phyloP scores from a whole-genome alignment of 108 stramenopile species.

The Conticribra guillardii region DNA sequence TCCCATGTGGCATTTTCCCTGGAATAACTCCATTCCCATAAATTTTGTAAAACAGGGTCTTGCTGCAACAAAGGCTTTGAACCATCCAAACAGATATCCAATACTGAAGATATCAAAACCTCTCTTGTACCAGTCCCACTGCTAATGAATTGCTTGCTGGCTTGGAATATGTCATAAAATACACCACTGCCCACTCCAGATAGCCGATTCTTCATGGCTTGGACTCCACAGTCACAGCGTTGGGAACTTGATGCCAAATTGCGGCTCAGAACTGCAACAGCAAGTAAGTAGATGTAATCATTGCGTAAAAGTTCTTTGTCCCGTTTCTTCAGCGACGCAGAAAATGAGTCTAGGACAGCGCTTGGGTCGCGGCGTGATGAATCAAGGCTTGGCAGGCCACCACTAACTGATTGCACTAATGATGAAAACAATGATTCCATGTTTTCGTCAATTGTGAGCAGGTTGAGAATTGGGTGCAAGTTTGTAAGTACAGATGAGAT shows the following conservation, averaged over 20 bases:
- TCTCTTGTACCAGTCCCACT: slow-evolving; percentile 27
- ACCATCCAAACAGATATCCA: slow-evolving; percentile 26
- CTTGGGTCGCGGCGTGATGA: slow-evolving; percentile 36
- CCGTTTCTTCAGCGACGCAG: slow-evolving; percentile 25
- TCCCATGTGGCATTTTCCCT: slow-evolving; percentile 12
- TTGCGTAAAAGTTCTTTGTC: slow-evolving; percentile 26
- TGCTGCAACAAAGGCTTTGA: slow-evolving; percentile 14
- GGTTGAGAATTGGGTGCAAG: slow-evolving; percentile 62
- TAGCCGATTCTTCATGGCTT: slow-evolving; percentile 53
- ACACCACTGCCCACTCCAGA: slow-evolving; percentile 18
- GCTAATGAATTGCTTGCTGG: slow-evolving; percentile 22
- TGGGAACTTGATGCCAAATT: slow-evolving; percentile 50
- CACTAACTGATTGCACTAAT: slow-evolving; percentile 23
- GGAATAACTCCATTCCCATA: slow-evolving; percentile 19
- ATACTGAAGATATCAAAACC: slow-evolving; percentile 20
- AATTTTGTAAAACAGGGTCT: slow-evolving; percentile 2
- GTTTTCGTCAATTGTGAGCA: slow-evolving; percentile 64
- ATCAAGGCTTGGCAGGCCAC: slow-evolving; percentile 46
- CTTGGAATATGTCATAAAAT: slow-evolving; percentile 33
- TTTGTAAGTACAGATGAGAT: slow-evolving; percentile 53
- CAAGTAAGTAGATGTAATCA: slow-evolving; percentile 46
- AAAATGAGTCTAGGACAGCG: slow-evolving; percentile 38
- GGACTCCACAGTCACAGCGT: slow-evolving; percentile 52
- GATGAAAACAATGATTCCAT: slow-evolving; percentile 22
- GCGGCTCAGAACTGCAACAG: slow-evolving; percentile 43